These are phyloP conservation scores for Rhodotorula kratochvilovae DNA, from an alignment of 768 basidiomycete genomes.

Conservation along the genomic window DNA sequence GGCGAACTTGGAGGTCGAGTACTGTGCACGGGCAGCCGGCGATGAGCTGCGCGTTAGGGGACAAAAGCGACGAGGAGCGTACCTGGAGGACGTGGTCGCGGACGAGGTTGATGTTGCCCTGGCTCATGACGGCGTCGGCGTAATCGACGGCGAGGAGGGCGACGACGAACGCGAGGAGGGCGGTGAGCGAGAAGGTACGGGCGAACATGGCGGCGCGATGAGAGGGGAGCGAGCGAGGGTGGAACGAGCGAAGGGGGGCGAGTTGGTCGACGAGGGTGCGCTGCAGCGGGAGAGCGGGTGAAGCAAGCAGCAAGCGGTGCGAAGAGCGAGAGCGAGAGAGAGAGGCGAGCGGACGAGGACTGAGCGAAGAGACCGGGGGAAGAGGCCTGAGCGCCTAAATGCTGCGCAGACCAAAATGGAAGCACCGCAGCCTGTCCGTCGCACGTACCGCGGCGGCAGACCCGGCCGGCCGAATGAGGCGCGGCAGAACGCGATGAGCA, in stretches of 20 bases:
- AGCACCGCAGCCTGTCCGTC: too few species aligned
- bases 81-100: slow-evolving; percentile 13
- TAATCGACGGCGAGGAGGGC: not conserved
- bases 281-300: not conserved
- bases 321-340: not conserved
- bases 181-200: slow-evolving; percentile 7
- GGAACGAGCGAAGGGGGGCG: not conserved
- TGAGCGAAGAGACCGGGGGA: not conserved
- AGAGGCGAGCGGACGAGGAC: not conserved
- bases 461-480: too few species aligned
- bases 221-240: not conserved
- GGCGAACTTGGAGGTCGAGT: not conserved
- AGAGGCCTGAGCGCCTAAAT: too few species aligned
- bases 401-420: too few species aligned
- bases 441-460: too few species aligned
- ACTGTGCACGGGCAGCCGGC: not conserved
- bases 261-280: too few species aligned
- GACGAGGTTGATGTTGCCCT: slow-evolving; percentile 15
- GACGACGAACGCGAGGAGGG: slow-evolving; percentile 2
- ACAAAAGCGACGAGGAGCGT: not conserved
- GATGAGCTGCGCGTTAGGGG: too few species aligned
- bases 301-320: not conserved
- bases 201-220: slow-evolving; percentile 6
- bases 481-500: too few species aligned
- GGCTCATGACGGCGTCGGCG: slow-evolving; percentile 8